A percentile compares a stretch with the other conserved stretches of the same genome.
These are phyloP conservation scores for Peronosclerospora sorghi DNA, from an alignment of 352 stramenopile species.

Conservation along the genomic window DNA sequence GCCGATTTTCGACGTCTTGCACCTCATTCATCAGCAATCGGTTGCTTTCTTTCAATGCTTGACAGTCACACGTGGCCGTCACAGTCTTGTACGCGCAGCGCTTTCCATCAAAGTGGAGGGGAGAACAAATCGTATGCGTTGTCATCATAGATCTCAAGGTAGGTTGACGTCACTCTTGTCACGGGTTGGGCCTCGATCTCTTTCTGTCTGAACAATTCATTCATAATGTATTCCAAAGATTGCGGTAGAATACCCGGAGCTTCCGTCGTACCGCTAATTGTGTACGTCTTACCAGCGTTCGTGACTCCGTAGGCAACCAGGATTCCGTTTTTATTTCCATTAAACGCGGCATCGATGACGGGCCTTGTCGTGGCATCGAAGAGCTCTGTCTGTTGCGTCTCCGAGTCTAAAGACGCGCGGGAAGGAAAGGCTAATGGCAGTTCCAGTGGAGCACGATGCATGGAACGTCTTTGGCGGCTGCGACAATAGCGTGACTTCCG, in stretches of 20 bases:
- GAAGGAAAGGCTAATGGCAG: no score
- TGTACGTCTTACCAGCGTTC: slow-evolving; percentile 98
- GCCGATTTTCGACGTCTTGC: slow-evolving; percentile 72
- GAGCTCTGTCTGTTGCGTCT: slow-evolving; percentile 78
- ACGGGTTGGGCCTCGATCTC: slow-evolving; percentile 28
- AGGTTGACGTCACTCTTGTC: slow-evolving; percentile 78
- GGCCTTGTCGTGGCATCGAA: no score
- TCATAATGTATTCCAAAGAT: slow-evolving; percentile 61
- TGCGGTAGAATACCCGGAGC: no score
- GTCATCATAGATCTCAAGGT: slow-evolving; percentile 99
- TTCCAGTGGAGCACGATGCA: no score
- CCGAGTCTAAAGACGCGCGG: slow-evolving; percentile 73
- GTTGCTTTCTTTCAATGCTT: no score
- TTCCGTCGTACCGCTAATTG: no score
- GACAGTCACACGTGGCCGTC: no score
- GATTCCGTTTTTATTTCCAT: slow-evolving; percentile 79
- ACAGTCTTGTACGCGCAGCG: no score
- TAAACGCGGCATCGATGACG: slow-evolving; percentile 78
- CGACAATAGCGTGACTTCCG: slow-evolving; percentile 45
- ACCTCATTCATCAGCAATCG: slow-evolving; percentile 70
- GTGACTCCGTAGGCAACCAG: no score
- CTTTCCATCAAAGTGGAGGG: slow-evolving; percentile 35
- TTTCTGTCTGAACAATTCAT: slow-evolving; percentile 42
- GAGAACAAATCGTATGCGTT: slow-evolving; percentile 94
- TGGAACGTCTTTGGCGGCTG: no score